Percentiles rank a stretch among this genome's conserved stretches.
phyloP scores from a whole-genome alignment of 495 filamentous ascomycete genomes.

The Glonium stellatum region DNA sequence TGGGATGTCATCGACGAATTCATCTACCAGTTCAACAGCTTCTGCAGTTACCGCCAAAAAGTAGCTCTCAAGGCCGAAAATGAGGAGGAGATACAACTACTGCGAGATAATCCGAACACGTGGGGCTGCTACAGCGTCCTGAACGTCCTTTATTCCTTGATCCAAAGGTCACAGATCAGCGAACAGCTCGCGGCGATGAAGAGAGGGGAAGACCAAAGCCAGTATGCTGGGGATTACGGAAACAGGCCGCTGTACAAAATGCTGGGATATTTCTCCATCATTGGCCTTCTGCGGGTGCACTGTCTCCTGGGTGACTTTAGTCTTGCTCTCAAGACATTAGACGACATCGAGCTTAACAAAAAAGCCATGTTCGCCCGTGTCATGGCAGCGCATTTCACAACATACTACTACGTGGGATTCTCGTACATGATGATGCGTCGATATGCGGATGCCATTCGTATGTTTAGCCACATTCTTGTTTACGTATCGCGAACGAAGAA shows the following conservation, averaged over 20 bases:
- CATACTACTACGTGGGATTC: conserved; percentile 99
- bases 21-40: conserved; percentile 99
- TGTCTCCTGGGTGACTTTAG: conserved; percentile 96
- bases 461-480: conserved; percentile 99
- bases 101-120: conserved; percentile 94
- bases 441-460: conserved; percentile 96
- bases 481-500: conserved; percentile 99
- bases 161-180: conserved; percentile 93
- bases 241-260: conserved; percentile 89
- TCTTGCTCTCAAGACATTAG: conserved; percentile 94
- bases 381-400: conserved; percentile 99
- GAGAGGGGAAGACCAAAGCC: conserved; percentile 76
- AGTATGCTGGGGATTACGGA: conserved; percentile 90
- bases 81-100: conserved; percentile 80
- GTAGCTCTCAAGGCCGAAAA: conserved; percentile 79
- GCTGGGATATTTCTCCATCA: conserved; percentile 98
- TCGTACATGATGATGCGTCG: conserved; percentile 99
- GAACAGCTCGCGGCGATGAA: conserved; percentile 94
- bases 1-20: conserved; percentile 99
- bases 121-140: conserved; percentile 99
- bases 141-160: conserved; percentile 97
- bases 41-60: conserved; percentile 89
- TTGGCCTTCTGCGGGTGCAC: conserved; percentile 93
- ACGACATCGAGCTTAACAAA: conserved; percentile 99
- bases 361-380: conserved; percentile 99